Percentiles rank a stretch among this genome's conserved stretches.
phyloP scores from a whole-genome alignment of 257 asterid genomes.

The Solanum pinnatisectum region DNA sequence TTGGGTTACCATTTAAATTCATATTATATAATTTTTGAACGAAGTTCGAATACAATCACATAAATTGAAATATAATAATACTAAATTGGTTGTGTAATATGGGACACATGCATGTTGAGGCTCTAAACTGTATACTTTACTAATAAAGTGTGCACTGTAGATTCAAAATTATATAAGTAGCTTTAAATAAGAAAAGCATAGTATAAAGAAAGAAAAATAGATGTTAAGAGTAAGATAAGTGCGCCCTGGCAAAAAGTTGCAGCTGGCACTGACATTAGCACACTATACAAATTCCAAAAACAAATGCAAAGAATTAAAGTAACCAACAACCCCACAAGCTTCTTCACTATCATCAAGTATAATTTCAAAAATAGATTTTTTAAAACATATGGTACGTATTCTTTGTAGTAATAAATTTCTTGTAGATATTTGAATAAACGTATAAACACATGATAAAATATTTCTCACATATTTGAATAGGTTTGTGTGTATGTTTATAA shows the following conservation, averaged over 20 bases:
- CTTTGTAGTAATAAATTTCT: not conserved
- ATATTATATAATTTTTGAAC: too few relatives aligned
- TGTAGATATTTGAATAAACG: too few relatives aligned
- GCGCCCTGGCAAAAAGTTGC: constrained; percentile 17
- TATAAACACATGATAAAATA: not conserved
- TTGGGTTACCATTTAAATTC: not conserved
- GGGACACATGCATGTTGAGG: constrained; percentile 31
- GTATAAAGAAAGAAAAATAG: constrained; percentile 7
- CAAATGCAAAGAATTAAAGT: constrained; percentile 2
- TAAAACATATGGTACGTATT: not conserved
- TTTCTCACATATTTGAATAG: not conserved
- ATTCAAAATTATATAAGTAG: not conserved
- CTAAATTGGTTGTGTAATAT: not conserved
- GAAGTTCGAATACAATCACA: too few relatives aligned
- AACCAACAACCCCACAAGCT: constrained; percentile 1
- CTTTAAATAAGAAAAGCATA: not conserved
- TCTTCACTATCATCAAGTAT: not conserved
- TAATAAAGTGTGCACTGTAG: not conserved
- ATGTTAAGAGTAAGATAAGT: constrained; percentile 21
- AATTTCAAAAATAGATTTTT: not conserved
- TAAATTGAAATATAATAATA: not conserved
- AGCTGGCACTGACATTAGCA: constrained; percentile 44
- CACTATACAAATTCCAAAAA: constrained; percentile 20
- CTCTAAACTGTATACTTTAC: constrained; percentile 5
- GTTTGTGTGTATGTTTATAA: not conserved